These are phyloP conservation scores for Aspergillus sojae DNA, from an alignment of 2,329 filamentous ascomycete species.

Conservation along the genomic window DNA sequence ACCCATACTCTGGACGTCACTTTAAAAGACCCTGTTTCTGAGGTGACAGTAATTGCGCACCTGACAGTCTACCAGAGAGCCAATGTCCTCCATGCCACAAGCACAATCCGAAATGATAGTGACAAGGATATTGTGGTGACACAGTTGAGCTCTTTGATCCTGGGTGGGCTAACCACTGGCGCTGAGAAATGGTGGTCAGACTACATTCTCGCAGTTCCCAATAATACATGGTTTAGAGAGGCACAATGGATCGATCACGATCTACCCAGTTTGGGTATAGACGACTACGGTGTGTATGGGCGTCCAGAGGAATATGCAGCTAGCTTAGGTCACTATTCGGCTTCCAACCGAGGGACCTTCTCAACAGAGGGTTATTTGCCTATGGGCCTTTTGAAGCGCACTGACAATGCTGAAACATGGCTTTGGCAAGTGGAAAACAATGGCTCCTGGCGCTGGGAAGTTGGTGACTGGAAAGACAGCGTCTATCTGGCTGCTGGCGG, in stretches of 20 bases:
- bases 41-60: slow-evolving; percentile 22
- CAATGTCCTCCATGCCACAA: slow-evolving; percentile 22
- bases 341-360: slow-evolving; percentile 34
- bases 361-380: slow-evolving; percentile 33
- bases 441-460: slow-evolving; percentile 41
- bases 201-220: slow-evolving; percentile 25
- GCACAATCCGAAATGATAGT: slow-evolving; percentile 25
- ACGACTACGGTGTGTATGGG: slow-evolving; percentile 28
- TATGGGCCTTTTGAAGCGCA: slow-evolving; percentile 31
- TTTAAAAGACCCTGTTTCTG: slow-evolving; percentile 18
- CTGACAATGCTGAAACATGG: slow-evolving; percentile 30
- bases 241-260: slow-evolving; percentile 33
- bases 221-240: slow-evolving; percentile 40
- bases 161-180: slow-evolving; percentile 24
- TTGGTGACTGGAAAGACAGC: slow-evolving; percentile 38
- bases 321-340: slow-evolving; percentile 22
- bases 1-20: slow-evolving; percentile 20
- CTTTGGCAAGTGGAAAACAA: slow-evolving; percentile 43
- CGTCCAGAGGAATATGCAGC: slow-evolving; percentile 21
- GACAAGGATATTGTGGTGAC: slow-evolving; percentile 16
- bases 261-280: slow-evolving; percentile 32
- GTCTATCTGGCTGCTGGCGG: slow-evolving; percentile 35
- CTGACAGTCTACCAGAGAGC: slow-evolving; percentile 22
- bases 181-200: slow-evolving; percentile 26
- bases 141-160: slow-evolving; percentile 27